phyloP scores from a whole-genome alignment of 1,139 yeast species.

The Lodderomyces elongisporus region DNA sequence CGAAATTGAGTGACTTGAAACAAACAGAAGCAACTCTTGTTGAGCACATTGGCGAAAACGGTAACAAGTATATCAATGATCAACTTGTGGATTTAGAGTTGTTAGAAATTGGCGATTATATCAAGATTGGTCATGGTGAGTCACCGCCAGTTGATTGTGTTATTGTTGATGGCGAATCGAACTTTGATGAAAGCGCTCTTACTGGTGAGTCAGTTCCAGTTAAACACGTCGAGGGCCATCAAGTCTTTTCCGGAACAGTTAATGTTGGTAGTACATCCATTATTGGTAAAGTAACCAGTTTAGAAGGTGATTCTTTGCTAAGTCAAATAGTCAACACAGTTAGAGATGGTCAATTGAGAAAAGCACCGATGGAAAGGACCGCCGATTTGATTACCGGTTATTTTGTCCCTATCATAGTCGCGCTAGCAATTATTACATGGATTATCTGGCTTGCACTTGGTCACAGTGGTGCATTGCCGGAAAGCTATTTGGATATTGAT shows the following conservation, averaged over 20 bases:
- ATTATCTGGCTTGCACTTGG: constrained; percentile 63
- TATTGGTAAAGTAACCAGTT: constrained; percentile 52
- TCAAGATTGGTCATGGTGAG: constrained; percentile 59
- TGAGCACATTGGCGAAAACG: constrained; percentile 17
- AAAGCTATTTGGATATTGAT: constrained; percentile 52
- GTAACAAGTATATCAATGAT: constrained; percentile 26
- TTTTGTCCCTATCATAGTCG: constrained; percentile 66
- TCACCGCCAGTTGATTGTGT: constrained; percentile 72
- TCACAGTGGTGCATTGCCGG: constrained; percentile 49
- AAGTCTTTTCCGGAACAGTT: constrained; percentile 68
- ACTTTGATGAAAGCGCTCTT: constrained; percentile 71
- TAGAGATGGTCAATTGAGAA: constrained; percentile 65
- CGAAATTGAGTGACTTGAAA: constrained; percentile 48
- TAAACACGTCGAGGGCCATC: constrained; percentile 49
- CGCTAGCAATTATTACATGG: constrained; percentile 62
- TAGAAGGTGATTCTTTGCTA: constrained; percentile 61
- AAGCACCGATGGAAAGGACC: constrained; percentile 69
- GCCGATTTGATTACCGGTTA: constrained; percentile 70
- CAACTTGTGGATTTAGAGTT: constrained; percentile 42
- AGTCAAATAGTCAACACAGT: constrained; percentile 70
- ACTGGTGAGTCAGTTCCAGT: constrained; percentile 68
- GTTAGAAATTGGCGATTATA: constrained; percentile 60
- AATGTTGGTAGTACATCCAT: constrained; percentile 55
- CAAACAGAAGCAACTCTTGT: constrained; percentile 48
- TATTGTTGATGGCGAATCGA: constrained; percentile 50